Evolutionary conservation across 176 grass and related monocot genomes (phyloP), one percentile per base, ranked within the genome.

Genomic region (Cenchrus fungigraminus): DNA sequence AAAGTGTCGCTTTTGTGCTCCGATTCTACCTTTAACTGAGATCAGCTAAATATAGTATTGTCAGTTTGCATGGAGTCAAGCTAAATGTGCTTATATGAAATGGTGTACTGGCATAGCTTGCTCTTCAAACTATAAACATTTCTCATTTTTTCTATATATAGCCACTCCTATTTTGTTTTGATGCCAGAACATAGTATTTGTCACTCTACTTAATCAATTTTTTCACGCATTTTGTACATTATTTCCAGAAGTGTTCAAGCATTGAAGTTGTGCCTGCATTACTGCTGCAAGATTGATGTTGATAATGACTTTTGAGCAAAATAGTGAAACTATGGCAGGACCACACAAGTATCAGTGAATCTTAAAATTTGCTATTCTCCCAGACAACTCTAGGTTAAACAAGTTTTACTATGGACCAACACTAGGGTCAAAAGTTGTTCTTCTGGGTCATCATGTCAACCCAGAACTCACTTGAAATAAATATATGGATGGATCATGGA

Each of bases 41-140:
- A n/a, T 83, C 65, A 78, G 28, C 34, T 65, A 76, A 82, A 85
- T 77, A 20, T 71, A 65, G 44, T 12, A 59, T 59, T 73, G 13
- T 49, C 25, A 40, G 50, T 88, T 34, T 83, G 54, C 46, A 66
- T 15, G 29, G 52, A 80, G 66, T 73, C 16, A 67, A 68, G 62
- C 34, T 61, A 68, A 37, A 40, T 50, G 16, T 59, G 40, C 20
- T 52, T 59, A 2, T 52, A 17, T 0, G 1, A 46, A 20, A 51
- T 62, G 31, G 47, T 81, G 40, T 40, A 40, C 37, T 40, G 37
- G 37, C 37, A 31, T 53, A 54, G 12, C 45, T 83, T 77, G 14
- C 6, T 31, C 16, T 37, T 82, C 61, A 47, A 16, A 56, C 34
- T 65, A 51, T 15, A 52, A 47, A 51, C 53, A 53, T 53, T 69